Base-by-base conservation (phyloP, 2,329 filamentous ascomycete genomes). In the Sclerotinia spermophila region DNA sequence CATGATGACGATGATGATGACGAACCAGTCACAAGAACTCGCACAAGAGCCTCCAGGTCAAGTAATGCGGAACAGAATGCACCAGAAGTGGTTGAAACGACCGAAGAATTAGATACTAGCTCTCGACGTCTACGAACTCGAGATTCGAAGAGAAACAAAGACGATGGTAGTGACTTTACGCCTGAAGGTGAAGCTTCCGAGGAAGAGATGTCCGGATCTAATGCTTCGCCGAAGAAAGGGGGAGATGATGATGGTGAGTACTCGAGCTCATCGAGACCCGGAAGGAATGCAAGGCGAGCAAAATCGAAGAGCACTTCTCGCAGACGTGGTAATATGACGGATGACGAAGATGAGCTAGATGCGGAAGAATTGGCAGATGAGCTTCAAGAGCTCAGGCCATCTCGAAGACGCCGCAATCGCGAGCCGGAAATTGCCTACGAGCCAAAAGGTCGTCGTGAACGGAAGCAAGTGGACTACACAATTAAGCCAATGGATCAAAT, bases 381-480 rank as follows among this genome's bases (percentile, higher is more conserved):
- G 78, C 84, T 89, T 21, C 84, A 88, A 73, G 88, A 91, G 71
- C 82, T 91, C 60, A 83, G 86, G 74, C 24, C 71, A n/a, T 66
- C 71, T 67, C 83, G 86, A 60, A 81, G 86, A 74, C 81, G 82
- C 74, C 67, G 60, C 15, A 73, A 86, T 74, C 83, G 87, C 75
- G 85, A 87, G 27, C 82, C 86, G 71, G 81, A 86, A 75, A 84
- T 92, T 74, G 81, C 88, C 65, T 86, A 91, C 78, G 84, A 92
- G 81, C 81, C 83, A 30, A 84, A 84, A 68, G 84, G 86, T 60
- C 83, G 86, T 55, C 85, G 87, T 40, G 82, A 84, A 68, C 83
- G 88, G 45, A 90, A 91, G 74, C 86, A 87, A 62, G 91, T 96
- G 42, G 92, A 97, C 79, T 98, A 98, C 80, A 92, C 92, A 71